These are phyloP conservation scores for Niveomyces coronatus DNA, from an alignment of 2,329 filamentous ascomycete species.

Conservation along the genomic window DNA sequence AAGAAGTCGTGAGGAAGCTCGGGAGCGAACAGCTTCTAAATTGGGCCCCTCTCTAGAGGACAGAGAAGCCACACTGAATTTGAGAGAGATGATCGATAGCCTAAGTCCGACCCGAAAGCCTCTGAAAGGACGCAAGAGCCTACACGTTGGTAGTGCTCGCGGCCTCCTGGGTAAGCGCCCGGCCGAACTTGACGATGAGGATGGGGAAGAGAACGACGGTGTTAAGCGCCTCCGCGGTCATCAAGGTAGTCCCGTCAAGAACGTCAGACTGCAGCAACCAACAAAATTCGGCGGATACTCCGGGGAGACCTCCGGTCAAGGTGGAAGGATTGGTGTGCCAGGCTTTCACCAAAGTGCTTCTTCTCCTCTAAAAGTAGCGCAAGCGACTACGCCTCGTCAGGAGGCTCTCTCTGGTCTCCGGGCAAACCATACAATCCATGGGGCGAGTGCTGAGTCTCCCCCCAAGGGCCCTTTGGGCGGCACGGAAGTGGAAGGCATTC, in stretches of 20 bases:
- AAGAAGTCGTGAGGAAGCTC: slow-evolving; percentile 45
- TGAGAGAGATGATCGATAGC: slow-evolving; percentile 69
- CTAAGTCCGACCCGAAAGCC: slow-evolving; percentile 65
- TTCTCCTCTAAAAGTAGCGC: slow-evolving; percentile 33
- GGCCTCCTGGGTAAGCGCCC: slow-evolving; percentile 68
- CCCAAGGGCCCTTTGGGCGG: slow-evolving; percentile 33
- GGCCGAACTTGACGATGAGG: slow-evolving; percentile 54
- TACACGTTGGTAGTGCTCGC: slow-evolving; percentile 63
- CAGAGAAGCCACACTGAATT: slow-evolving; percentile 52
- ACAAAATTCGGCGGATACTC: slow-evolving; percentile 57
- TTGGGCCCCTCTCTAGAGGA: slow-evolving; percentile 41
- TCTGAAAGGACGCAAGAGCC: slow-evolving; percentile 60
- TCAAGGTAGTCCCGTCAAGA: slow-evolving; percentile 68
- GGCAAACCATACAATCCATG: slow-evolving; percentile 35
- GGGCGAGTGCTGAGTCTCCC: slow-evolving; percentile 34
- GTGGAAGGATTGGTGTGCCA: slow-evolving; percentile 10
- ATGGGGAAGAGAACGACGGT: slow-evolving; percentile 47
- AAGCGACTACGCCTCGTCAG: slow-evolving; percentile 44
- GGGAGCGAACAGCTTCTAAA: slow-evolving; percentile 48
- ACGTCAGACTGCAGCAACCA: slow-evolving; percentile 57
- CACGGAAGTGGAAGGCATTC: slow-evolving; percentile 50
- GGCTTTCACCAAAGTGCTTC: slow-evolving; percentile 31
- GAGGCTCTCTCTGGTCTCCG: slow-evolving; percentile 43
- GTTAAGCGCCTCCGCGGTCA: slow-evolving; percentile 62
- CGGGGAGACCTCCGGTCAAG: slow-evolving; percentile 38